phyloP scores from a whole-genome alignment of 2,329 filamentous ascomycete genomes.

The Cladophialophora carrionii region DNA sequence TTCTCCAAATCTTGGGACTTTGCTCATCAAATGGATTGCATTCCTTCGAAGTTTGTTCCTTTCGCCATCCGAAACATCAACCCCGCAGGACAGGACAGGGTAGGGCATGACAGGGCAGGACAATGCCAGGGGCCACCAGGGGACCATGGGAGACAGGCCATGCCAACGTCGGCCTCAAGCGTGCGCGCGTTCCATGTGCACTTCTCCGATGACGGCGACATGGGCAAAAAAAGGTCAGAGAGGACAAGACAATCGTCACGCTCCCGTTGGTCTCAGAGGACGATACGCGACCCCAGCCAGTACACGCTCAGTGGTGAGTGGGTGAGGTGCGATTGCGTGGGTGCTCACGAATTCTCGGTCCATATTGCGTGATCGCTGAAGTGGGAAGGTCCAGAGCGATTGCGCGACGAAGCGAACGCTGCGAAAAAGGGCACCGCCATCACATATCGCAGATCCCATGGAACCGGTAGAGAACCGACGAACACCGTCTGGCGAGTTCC shows the following conservation, averaged over 20 bases:
- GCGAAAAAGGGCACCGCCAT: too few relatives aligned
- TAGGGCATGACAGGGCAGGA: too few relatives aligned
- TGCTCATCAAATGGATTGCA: slow-evolving; percentile 8
- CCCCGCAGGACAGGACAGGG: slow-evolving; percentile 5
- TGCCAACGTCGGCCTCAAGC: not conserved
- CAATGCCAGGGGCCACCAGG: too few relatives aligned
- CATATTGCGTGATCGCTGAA: slow-evolving; percentile 34
- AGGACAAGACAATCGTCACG: not conserved
- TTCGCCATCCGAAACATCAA: slow-evolving; percentile 2
- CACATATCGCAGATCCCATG: not conserved
- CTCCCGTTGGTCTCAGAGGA: slow-evolving; percentile 4
- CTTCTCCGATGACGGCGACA: slow-evolving; percentile 8
- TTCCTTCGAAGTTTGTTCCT: not conserved
- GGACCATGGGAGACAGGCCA: too few relatives aligned
- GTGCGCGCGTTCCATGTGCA: not conserved
- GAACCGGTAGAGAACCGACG: not conserved
- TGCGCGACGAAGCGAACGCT: slow-evolving; percentile 3
- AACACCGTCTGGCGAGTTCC: not conserved
- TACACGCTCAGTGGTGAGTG: slow-evolving; percentile 19
- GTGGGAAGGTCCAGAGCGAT: slow-evolving; percentile 20
- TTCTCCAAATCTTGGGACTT: slow-evolving; percentile 2
- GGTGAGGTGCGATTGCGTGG: not conserved
- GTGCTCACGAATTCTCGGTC: slow-evolving; percentile 27
- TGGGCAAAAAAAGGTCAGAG: not conserved
- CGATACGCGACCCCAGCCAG: not conserved